Percentiles rank a stretch among this genome's conserved stretches.
These are phyloP conservation scores for Balakata baccata DNA, from an alignment of 345 rosid species.

Conservation along the genomic window DNA sequence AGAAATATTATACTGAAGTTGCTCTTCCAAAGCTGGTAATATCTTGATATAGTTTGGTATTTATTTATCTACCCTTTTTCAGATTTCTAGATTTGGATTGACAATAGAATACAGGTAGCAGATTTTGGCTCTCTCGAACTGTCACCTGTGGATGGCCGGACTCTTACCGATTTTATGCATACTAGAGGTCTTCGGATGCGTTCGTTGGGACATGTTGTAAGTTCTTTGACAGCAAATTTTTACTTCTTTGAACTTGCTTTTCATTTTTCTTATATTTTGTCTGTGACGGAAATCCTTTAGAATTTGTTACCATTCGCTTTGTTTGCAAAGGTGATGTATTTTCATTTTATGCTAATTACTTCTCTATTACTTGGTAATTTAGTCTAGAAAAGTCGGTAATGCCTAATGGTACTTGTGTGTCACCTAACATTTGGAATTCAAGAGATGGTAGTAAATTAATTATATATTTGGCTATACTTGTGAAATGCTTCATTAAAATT, in stretches of 20 bases:
- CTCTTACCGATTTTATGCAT: constrained; percentile 98
- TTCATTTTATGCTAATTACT: not conserved
- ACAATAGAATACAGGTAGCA: constrained; percentile 66
- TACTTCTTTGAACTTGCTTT: constrained; percentile 7
- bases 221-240: constrained; percentile 29
- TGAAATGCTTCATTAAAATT: not conserved
- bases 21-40: constrained; percentile 97
- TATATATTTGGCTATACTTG: not conserved
- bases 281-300: not conserved
- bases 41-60: constrained; percentile 11
- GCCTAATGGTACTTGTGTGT: not conserved
- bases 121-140: constrained; percentile 98
- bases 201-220: constrained; percentile 90
- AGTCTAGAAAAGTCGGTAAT: not conserved
- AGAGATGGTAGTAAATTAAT: not conserved
- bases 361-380: not conserved
- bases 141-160: constrained; percentile 98
- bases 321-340: not conserved
- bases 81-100: constrained; percentile 16
- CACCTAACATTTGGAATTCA: not conserved
- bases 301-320: not conserved
- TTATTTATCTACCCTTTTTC: constrained; percentile 5
- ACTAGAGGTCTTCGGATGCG: constrained; percentile 98
- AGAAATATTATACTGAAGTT: constrained; percentile 75
- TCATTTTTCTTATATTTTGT: not conserved